Percentiles rank a stretch among this genome's conserved stretches.
These are phyloP conservation scores for Pneumocystis canis DNA, from an alignment of 1,139 yeast genomes.

Conservation along the genomic window DNA sequence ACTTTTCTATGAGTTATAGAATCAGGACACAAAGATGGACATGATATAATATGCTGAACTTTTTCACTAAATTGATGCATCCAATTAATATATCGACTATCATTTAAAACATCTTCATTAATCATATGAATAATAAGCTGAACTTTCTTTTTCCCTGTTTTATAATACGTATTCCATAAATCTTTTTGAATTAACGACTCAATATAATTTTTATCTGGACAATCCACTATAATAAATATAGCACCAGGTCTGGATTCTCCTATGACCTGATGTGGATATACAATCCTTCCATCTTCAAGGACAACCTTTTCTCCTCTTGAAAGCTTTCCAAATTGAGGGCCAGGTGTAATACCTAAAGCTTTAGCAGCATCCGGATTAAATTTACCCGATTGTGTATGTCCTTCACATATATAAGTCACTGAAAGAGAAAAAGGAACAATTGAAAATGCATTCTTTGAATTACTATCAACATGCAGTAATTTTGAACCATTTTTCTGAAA, in stretches of 20 bases:
- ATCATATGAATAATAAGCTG: conserved; percentile 19
- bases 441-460: conserved; percentile 39
- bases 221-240: conserved; percentile 54
- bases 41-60: not conserved
- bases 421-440: conserved; percentile 20
- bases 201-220: conserved; percentile 47
- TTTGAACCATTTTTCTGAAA: not conserved
- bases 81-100: conserved; percentile 7
- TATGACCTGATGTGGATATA: conserved; percentile 60
- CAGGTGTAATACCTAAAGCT: conserved; percentile 54
- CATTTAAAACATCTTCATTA: conserved; percentile 6
- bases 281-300: conserved; percentile 42
- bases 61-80: conserved; percentile 2
- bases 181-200: conserved; percentile 16
- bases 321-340: conserved; percentile 25
- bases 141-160: not conserved
- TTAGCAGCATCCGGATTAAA: conserved; percentile 55
- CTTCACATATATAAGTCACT: conserved; percentile 45
- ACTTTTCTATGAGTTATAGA: not conserved
- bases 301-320: conserved; percentile 30
- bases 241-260: conserved; percentile 46
- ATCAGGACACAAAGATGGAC: not conserved
- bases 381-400: conserved; percentile 61
- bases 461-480: not conserved
- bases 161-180: not conserved